Evolutionary conservation across 2,329 filamentous ascomycete genomes (phyloP), one percentile per base, ranked within the genome.

Genomic region (Monosporascus ibericus): DNA sequence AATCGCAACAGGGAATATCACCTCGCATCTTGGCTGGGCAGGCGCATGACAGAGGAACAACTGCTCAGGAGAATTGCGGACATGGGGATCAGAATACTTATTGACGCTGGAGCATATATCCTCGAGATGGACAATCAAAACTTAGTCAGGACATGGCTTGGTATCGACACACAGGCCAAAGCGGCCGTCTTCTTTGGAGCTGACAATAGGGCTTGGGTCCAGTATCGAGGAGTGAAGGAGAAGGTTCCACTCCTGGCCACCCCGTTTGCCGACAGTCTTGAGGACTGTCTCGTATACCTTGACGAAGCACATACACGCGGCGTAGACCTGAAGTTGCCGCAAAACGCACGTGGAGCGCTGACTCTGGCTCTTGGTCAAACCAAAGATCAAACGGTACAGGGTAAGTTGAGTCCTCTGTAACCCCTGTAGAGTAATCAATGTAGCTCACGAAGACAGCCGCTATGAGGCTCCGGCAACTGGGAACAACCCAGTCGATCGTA

Each of bases 81-180:
- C 0, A 57, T 47, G 0, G 36, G 54, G 0, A 83, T 84, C 18
- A 68, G 72, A 0, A 70, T 87, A 0, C 68, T 88, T 0, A 82
- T 88, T 0, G 84, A 87, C 60, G 80, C 82, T 0, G 85, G 85
- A 0, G 84, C 85, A 0, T 78, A 82, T 20, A 79, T 87, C n/a
- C 63, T 87, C 0, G 84, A 87, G 59, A 79, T 83, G 70, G 71
- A 76, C 55, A 87, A 84, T 56, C 47, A 63, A 1, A 64, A 64
- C 0, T 67, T 86, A 0, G 81, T 72, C 0, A 65, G 66, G 6
- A 63, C 65, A 1, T 85, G 82, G 82, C 60, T 86, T 0, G 56
- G 63, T 0, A 63, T 72, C 1, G 76, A 82, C 37, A 5, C n/a
- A 0, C 15, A 65, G 1, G 74, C 75, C 0, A 65, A 68, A 1